These are phyloP conservation scores for Begonia masoniana DNA, from an alignment of 306 rosid genomes.

Conservation along the genomic window DNA sequence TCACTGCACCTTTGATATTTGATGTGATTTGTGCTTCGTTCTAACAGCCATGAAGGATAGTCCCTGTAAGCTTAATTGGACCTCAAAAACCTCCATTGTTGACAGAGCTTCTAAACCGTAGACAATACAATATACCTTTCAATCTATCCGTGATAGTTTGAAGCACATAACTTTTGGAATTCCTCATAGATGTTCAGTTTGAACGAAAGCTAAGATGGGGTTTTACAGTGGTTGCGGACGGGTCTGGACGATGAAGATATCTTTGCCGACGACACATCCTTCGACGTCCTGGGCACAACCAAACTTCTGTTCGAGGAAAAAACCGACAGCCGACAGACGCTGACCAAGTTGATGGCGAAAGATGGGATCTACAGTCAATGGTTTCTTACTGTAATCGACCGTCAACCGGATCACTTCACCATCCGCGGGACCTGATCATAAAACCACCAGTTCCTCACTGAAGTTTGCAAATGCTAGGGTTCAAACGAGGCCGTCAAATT, in stretches of 20 bases:
- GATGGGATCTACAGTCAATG: constrained; percentile 51
- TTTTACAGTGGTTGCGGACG: constrained; percentile 72
- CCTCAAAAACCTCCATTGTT: no score
- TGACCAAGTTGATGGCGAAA: constrained; percentile 75
- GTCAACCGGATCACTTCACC: constrained; percentile 76
- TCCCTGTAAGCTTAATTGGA: no score
- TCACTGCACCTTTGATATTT: no score
- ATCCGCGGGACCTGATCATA: constrained; percentile 67
- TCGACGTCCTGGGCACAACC: constrained; percentile 87
- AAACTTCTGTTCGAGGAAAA: constrained; percentile 74
- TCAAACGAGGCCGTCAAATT: constrained; percentile 59
- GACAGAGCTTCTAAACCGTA: no score
- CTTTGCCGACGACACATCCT: constrained; percentile 82
- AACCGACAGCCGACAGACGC: constrained; percentile 79
- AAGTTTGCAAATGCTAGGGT: constrained; percentile 87
- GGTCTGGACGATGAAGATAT: constrained; percentile 74
- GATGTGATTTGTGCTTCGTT: no score
- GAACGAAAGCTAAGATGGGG: no score
- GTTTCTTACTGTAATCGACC: constrained; percentile 86
- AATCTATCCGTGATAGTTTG: no score
- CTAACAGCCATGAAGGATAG: no score
- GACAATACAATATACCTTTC: no score
- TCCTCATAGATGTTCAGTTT: no score
- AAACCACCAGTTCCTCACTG: constrained; percentile 74
- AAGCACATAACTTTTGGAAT: no score